phyloP scores from a whole-genome alignment of 2,329 filamentous ascomycete genomes.

The Tolypocladium nubicola region DNA sequence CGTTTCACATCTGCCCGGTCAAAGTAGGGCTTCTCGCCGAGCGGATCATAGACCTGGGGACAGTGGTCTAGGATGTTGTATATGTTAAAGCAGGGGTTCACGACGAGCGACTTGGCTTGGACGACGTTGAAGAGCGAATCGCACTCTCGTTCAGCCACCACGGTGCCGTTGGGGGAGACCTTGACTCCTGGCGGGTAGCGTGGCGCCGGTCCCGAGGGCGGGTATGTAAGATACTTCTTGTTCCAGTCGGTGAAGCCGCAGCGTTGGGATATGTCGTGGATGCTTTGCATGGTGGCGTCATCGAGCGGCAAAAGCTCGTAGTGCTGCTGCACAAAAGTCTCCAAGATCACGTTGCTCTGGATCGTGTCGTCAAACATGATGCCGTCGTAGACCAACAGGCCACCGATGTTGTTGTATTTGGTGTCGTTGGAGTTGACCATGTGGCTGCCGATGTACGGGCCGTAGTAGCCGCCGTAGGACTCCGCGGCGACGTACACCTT shows the following conservation, averaged over 20 bases:
- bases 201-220: slow-evolving; percentile 52
- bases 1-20: slow-evolving; percentile 58
- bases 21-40: slow-evolving; percentile 66
- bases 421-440: slow-evolving; percentile 60
- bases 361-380: slow-evolving; percentile 41
- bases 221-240: slow-evolving; percentile 54
- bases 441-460: slow-evolving; percentile 62
- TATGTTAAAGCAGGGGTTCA: slow-evolving; percentile 72
- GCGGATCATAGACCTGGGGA: slow-evolving; percentile 57
- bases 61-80: slow-evolving; percentile 67
- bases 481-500: slow-evolving; percentile 66
- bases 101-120: slow-evolving; percentile 35
- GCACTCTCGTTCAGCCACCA: slow-evolving; percentile 35
- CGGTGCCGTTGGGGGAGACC: slow-evolving; percentile 16
- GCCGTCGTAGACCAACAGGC: slow-evolving; percentile 65
- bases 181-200: slow-evolving; percentile 30
- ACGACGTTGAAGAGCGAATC: slow-evolving; percentile 45
- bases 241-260: slow-evolving; percentile 56
- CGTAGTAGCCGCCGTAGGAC: slow-evolving; percentile 57
- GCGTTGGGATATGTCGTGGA: slow-evolving; percentile 38
- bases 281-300: slow-evolving; percentile 39
- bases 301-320: slow-evolving; percentile 52
- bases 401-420: slow-evolving; percentile 56
- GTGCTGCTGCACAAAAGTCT: slow-evolving; percentile 52
- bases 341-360: slow-evolving; percentile 35